phyloP scores from a whole-genome alignment of 805 yeast genomes.

The Wickerhamiella alocasiicola region DNA sequence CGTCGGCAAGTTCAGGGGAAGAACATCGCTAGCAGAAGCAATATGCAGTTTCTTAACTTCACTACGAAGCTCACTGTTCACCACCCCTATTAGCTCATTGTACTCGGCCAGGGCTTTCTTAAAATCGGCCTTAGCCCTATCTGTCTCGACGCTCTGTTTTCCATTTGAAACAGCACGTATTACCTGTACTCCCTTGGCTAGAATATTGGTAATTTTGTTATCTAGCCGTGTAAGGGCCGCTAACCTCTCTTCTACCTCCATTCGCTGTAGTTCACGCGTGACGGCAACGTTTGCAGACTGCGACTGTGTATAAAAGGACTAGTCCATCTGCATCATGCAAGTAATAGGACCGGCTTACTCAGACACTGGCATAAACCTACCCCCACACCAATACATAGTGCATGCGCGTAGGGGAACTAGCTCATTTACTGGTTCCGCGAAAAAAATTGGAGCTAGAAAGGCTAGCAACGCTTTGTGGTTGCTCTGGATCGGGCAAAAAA shows the following conservation, averaged over 20 bases:
- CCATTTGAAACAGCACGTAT: slow-evolving; percentile 23
- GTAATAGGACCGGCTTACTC: too few species aligned
- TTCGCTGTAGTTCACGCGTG: too few species aligned
- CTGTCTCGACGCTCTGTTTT: slow-evolving; percentile 17
- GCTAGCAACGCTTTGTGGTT: neutral
- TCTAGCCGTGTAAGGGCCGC: slow-evolving; percentile 24
- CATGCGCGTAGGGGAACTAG: too few species aligned
- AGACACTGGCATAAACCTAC: too few species aligned
- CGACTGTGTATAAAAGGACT: too few species aligned
- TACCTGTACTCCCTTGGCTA: slow-evolving; percentile 23
- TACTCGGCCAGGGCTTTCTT: slow-evolving; percentile 35
- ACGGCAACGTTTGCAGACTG: too few species aligned
- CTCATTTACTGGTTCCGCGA: too few species aligned
- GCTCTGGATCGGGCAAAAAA: neutral
- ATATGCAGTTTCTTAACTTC: slow-evolving; percentile 54
- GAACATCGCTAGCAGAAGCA: slow-evolving; percentile 36
- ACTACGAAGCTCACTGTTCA: slow-evolving; percentile 47
- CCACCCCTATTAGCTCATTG: slow-evolving; percentile 42
- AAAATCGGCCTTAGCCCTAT: slow-evolving; percentile 31
- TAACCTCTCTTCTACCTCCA: slow-evolving; percentile 23
- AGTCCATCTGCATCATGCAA: too few species aligned
- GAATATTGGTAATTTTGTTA: slow-evolving; percentile 16
- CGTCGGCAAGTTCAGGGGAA: slow-evolving; percentile 57
- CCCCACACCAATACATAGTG: too few species aligned
- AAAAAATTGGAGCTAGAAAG: neutral